Evolutionary conservation across 192 early-diverging fungal species (phyloP), one percentile per base, ranked within the genome.

Genomic region (Lobosporangium transversale): DNA sequence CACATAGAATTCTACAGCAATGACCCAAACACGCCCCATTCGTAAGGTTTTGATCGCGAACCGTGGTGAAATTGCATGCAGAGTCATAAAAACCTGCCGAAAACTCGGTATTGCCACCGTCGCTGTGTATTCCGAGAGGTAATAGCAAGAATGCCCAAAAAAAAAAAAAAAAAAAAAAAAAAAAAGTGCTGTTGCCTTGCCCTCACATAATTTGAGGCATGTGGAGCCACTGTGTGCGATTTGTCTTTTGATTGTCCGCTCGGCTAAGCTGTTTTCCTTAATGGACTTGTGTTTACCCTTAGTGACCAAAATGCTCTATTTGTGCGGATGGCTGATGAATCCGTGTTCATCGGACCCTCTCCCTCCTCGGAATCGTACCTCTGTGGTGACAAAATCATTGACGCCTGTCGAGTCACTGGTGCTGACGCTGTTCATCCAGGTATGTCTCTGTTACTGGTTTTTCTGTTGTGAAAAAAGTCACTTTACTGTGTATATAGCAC

Each of bases 21-120:
- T 79, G 68, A 59, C 58, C 21, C 51, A 78, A 1, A n/a, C 53
- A 29, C 59, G 60, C 11, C 73, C 64, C 54, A 86, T 86, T 61
- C 70, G 66, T 37, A 85, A 82, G 52, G 53, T 87, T 29, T 66
- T 87, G 14, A 89, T 92, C 14, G 92, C 92, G 10, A 94, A 94
- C 80, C 84, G 92, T 29, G 92, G 92, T 37, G 92, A 94, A 73
- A 94, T 94, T 63, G 90, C 91, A 35, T 86, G 89, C 57, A 80
- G 92, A 56, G 83, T 94, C 59, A 85, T 94, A n/a, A 82, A 86
- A 37, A 86, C 91, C 23, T 87, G 85, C 26, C 82, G 84, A 31
- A 82, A 89, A 57, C 84, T 94, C 56, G 89, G 89, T 53, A 75
- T 89, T 35, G 68, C 81, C 9, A 85, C 89, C 33, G 80, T 92